Evolutionary conservation across 768 basidiomycete genomes (phyloP).

Genomic region (Phallus indusiatus): DNA sequence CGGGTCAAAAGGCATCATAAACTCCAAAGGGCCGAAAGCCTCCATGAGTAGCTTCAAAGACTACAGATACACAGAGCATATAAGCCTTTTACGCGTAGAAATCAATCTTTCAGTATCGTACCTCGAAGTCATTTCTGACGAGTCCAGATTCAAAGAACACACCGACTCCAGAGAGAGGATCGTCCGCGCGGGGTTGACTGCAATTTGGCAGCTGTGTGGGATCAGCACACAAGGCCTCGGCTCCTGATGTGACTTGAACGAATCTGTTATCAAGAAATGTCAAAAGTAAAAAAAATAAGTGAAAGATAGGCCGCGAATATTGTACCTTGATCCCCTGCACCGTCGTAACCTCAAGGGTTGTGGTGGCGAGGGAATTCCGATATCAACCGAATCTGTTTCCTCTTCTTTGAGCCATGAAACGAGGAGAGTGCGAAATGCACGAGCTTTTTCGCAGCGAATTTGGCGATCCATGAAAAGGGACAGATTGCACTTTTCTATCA

Average conservation of each 20-base stretch:
- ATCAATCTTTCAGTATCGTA: not conserved
- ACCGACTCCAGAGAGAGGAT: conserved; percentile 10
- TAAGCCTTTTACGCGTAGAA: not conserved
- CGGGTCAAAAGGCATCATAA: conserved; percentile 29
- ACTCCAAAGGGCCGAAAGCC: conserved; percentile 59
- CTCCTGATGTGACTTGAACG: conserved; percentile 8
- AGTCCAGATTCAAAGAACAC: conserved; percentile 6
- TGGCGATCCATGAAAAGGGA: conserved; percentile 59
- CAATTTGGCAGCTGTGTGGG: not conserved
- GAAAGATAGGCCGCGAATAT: conserved; percentile 34
- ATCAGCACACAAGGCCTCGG: conserved; percentile 3
- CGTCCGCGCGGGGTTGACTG: not conserved
- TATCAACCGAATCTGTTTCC: not conserved
- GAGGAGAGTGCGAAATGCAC: conserved; percentile 63
- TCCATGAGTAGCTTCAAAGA: conserved; percentile 31
- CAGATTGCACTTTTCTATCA: conserved; percentile 11
- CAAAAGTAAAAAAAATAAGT: not conserved
- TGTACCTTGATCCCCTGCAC: conserved; percentile 29
- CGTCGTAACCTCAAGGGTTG: conserved; percentile 14
- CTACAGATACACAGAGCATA: conserved; percentile 18
- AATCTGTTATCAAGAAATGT: not conserved
- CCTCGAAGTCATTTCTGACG: not conserved
- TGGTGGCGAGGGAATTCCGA: conserved; percentile 10
- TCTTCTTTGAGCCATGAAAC: conserved; percentile 49
- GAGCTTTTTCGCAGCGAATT: conserved; percentile 70